phyloP scores from a whole-genome alignment of 2,329 filamentous ascomycete species.

The Scytalidium sp. region DNA sequence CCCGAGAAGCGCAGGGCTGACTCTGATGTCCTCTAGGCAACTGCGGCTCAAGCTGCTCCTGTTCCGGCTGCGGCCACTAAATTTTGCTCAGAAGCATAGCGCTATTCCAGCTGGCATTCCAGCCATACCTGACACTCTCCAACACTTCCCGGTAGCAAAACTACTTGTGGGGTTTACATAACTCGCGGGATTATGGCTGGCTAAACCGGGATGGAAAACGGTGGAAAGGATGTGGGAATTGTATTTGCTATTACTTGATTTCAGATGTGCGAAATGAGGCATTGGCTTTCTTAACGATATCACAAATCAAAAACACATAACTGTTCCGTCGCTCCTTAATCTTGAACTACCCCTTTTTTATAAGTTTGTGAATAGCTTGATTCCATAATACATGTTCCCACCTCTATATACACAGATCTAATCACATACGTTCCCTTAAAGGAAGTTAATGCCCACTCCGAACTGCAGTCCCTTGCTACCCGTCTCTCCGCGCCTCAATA shows the following conservation, averaged over 20 bases:
- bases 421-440: conserved; percentile 50
- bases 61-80: conserved; percentile 35
- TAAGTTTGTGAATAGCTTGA: not conserved
- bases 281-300: too few relatives aligned
- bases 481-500: conserved; percentile 79
- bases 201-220: too few relatives aligned
- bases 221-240: too few relatives aligned
- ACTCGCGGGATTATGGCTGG: too few relatives aligned
- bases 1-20: not conserved
- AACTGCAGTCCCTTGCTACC: conserved; percentile 89
- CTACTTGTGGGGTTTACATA: too few relatives aligned
- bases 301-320: too few relatives aligned
- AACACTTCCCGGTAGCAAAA: too few relatives aligned
- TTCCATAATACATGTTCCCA: not conserved
- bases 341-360: not conserved
- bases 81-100: not conserved
- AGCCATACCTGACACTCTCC: not conserved
- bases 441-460: conserved; percentile 93
- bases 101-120: not conserved
- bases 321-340: not conserved
- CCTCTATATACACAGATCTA: conserved; percentile 1
- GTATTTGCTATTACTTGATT: too few relatives aligned
- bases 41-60: conserved; percentile 29
- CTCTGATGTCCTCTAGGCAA: conserved; percentile 15
- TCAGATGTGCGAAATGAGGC: too few relatives aligned